Percentiles rank a stretch among this genome's conserved stretches.
These are phyloP conservation scores for Phoenix roebelenii DNA, from an alignment of 176 grass and related monocot species.

Conservation along the genomic window DNA sequence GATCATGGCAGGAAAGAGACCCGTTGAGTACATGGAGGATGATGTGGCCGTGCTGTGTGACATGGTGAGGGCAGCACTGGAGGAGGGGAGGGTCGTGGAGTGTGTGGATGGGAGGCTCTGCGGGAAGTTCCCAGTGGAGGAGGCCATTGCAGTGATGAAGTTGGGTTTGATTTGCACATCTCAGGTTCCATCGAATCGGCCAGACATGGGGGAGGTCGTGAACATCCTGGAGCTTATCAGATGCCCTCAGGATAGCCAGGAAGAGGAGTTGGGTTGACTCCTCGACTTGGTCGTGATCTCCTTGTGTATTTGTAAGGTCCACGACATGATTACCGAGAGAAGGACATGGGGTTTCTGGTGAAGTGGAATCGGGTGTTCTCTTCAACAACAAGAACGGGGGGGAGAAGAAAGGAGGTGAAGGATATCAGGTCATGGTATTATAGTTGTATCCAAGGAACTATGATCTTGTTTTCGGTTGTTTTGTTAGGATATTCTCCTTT, in stretches of 20 bases:
- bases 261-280: constrained; percentile 56
- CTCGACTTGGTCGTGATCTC: not conserved
- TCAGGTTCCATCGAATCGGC: constrained; percentile 90
- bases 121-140: constrained; percentile 81
- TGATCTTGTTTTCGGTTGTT: too few species aligned
- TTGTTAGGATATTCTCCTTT: not conserved
- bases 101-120: constrained; percentile 76
- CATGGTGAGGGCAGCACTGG: constrained; percentile 73
- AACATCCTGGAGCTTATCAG: constrained; percentile 97
- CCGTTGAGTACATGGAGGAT: constrained; percentile 93
- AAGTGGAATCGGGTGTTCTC: too few species aligned
- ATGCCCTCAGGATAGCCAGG: constrained; percentile 85
- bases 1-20: constrained; percentile 73
- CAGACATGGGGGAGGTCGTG: constrained; percentile 94
- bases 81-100: constrained; percentile 82
- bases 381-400: too few species aligned
- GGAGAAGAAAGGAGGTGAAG: too few species aligned
- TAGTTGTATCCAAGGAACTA: too few species aligned
- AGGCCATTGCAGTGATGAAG: constrained; percentile 81
- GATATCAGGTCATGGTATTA: not conserved
- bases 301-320: constrained; percentile 14
- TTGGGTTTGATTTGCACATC: constrained; percentile 91
- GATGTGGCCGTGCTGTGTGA: constrained; percentile 89
- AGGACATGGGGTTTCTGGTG: constrained; percentile 4
- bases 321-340: constrained; percentile 11